A percentile compares a stretch with the other conserved stretches of the same genome.
Evolutionary conservation across 2,329 filamentous ascomycete genomes (phyloP).

Genomic region (Monosporascus sp.): DNA sequence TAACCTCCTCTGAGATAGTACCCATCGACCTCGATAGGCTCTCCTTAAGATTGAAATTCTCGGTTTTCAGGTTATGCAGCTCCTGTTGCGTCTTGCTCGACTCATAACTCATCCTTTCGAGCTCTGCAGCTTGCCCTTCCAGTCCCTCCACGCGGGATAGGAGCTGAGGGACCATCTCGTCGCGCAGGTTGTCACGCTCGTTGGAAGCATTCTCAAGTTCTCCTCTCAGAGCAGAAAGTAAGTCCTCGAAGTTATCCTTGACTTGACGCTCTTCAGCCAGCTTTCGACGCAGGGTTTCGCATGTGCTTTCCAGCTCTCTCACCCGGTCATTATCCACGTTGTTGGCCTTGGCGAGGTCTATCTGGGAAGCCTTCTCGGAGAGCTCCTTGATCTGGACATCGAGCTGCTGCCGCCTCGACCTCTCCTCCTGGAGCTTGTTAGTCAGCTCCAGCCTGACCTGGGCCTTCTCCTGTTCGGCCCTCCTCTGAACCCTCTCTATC

Average conservation of each 20-base stretch:
- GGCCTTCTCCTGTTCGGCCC: conserved; percentile 86
- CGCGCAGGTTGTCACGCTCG: conserved; percentile 85
- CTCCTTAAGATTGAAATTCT: conserved; percentile 54
- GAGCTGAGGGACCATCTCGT: conserved; percentile 79
- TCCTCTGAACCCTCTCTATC: conserved; percentile 74
- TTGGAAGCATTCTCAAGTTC: conserved; percentile 79
- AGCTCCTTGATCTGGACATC: conserved; percentile 81
- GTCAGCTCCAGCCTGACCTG: conserved; percentile 79
- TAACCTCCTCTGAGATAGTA: conserved; percentile 28
- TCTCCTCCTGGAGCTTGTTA: conserved; percentile 81
- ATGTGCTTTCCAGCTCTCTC: conserved; percentile 70
- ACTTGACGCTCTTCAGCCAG: conserved; percentile 78
- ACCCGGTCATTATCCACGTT: conserved; percentile 55
- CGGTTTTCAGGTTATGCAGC: conserved; percentile 61
- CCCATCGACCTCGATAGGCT: conserved; percentile 22
- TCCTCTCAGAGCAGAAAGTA: conserved; percentile 74
- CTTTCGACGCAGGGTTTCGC: conserved; percentile 78
- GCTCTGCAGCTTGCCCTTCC: conserved; percentile 66
- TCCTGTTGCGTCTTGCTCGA: conserved; percentile 84
- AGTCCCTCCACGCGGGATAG: conserved; percentile 71
- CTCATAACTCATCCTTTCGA: conserved; percentile 71
- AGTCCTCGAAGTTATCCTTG: conserved; percentile 90
- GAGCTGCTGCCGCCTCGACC: conserved; percentile 65
- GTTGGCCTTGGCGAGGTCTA: conserved; percentile 50
- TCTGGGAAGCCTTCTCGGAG: conserved; percentile 68